Evolutionary conservation across 805 yeast genomes (phyloP).

Genomic region (Starmerella stigmatis): DNA sequence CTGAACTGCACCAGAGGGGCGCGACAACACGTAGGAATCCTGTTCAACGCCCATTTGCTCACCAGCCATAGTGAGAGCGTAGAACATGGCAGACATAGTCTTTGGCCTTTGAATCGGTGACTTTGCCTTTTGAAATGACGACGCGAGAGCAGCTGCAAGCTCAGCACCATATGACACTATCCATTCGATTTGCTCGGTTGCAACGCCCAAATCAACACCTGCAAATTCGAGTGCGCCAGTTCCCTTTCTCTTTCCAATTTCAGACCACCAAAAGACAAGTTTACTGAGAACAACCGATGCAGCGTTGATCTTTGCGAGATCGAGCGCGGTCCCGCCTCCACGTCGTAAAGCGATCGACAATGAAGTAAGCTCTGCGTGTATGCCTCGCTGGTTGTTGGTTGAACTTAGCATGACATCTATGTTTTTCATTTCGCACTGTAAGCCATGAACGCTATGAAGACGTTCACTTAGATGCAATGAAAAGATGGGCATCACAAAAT

Average conservation of each 20-base stretch:
- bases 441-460: constrained; percentile 17
- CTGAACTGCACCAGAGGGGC: constrained; percentile 73
- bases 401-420: constrained; percentile 10
- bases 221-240: constrained; percentile 19
- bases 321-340: constrained; percentile 14
- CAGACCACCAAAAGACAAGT: constrained; percentile 31
- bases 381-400: constrained; percentile 1
- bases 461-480: constrained; percentile 33
- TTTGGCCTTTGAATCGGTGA: neutral
- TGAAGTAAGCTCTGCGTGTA: constrained; percentile 19
- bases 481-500: constrained; percentile 39
- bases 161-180: constrained; percentile 7
- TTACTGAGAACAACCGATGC: constrained; percentile 26
- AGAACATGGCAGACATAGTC: constrained; percentile 11
- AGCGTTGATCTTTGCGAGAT: constrained; percentile 21
- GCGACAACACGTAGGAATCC: constrained; percentile 83
- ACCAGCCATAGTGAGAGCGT: constrained; percentile 34
- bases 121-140: neutral
- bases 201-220: constrained; percentile 17
- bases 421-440: constrained; percentile 15
- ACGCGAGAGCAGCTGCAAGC: constrained; percentile 1
- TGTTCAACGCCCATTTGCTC: constrained; percentile 48
- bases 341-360: constrained; percentile 24
- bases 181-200: constrained; percentile 20
- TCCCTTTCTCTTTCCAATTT: constrained; percentile 9